A percentile compares a stretch with the other conserved stretches of the same genome.
Evolutionary conservation across 108 stramenopile species (phyloP).

Genomic region (Schizochytrium sp.): DNA sequence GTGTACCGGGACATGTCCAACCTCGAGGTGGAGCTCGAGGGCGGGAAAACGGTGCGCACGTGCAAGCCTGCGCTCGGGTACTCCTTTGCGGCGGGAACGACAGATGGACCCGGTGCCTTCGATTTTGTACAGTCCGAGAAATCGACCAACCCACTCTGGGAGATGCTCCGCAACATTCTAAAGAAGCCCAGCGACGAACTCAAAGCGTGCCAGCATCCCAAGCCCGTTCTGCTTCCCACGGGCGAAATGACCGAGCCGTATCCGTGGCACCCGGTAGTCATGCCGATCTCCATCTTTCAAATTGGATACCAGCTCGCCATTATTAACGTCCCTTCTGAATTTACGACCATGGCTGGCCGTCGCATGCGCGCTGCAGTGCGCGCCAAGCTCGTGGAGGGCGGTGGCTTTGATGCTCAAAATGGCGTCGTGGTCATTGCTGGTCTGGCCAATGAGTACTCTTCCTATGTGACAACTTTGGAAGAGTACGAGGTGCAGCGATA

Average conservation of each 20-base stretch:
- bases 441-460: slow-evolving; percentile 49
- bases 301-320: slow-evolving; percentile 43
- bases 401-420: slow-evolving; percentile 26
- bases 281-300: slow-evolving; percentile 45
- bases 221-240: slow-evolving; percentile 53
- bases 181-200: slow-evolving; percentile 41
- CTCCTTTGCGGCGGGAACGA: slow-evolving; percentile 57
- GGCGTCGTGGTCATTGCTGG: slow-evolving; percentile 47
- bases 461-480: slow-evolving; percentile 54
- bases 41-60: slow-evolving; percentile 32
- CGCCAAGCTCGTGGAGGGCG: slow-evolving; percentile 15
- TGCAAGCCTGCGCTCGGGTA: slow-evolving; percentile 51
- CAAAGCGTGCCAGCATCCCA: slow-evolving; percentile 47
- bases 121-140: slow-evolving; percentile 47
- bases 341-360: slow-evolving; percentile 61
- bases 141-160: slow-evolving; percentile 51
- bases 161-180: slow-evolving; percentile 39
- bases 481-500: slow-evolving; percentile 58
- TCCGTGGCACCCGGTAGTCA: slow-evolving; percentile 47
- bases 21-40: slow-evolving; percentile 31
- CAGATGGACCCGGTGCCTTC: slow-evolving; percentile 53
- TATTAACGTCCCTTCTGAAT: slow-evolving; percentile 46
- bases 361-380: slow-evolving; percentile 36
- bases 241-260: slow-evolving; percentile 47
- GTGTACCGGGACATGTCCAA: slow-evolving; percentile 50